Evolutionary conservation across 2,329 filamentous ascomycete genomes (phyloP).

Genomic region (Paraconiothyrium brasiliense): DNA sequence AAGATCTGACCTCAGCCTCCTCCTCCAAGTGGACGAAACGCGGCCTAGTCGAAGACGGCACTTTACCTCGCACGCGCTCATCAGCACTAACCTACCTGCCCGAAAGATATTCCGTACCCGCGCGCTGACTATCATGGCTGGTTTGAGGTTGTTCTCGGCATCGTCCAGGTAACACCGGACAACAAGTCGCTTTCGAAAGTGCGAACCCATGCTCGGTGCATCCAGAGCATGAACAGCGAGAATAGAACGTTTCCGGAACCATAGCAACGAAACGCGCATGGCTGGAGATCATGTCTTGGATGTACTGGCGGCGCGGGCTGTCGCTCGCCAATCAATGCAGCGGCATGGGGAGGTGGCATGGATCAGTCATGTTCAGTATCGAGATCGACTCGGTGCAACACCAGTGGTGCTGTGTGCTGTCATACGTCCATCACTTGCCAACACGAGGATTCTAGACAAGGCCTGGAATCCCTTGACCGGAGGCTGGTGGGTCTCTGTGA

Average conservation of each 20-base stretch:
- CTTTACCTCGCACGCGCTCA: slow-evolving; percentile 15
- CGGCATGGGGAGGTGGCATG: slow-evolving; percentile 17
- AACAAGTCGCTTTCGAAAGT: not conserved
- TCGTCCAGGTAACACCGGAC: slow-evolving; percentile 19
- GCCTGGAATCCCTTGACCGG: slow-evolving; percentile 34
- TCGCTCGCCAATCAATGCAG: slow-evolving; percentile 27
- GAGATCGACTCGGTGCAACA: slow-evolving; percentile 24
- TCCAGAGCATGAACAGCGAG: slow-evolving; percentile 27
- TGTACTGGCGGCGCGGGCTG: slow-evolving; percentile 27
- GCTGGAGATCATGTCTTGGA: slow-evolving; percentile 25
- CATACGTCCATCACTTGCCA: slow-evolving; percentile 27
- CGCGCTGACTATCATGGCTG: slow-evolving; percentile 3
- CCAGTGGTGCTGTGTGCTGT: slow-evolving; percentile 32
- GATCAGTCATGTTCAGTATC: slow-evolving; percentile 12
- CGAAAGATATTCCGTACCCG: slow-evolving; percentile 13
- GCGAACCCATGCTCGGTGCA: slow-evolving; percentile 16
- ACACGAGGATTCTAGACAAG: slow-evolving; percentile 18
- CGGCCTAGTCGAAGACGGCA: slow-evolving; percentile 23
- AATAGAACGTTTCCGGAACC: slow-evolving; percentile 33
- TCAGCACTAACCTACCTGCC: slow-evolving; percentile 16
- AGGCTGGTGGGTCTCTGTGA: slow-evolving; percentile 23
- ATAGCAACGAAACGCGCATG: slow-evolving; percentile 32
- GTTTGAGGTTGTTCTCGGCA: slow-evolving; percentile 13
- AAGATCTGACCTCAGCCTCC: slow-evolving; percentile 33
- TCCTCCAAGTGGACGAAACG: slow-evolving; percentile 27